Evolutionary conservation across 306 rosid genomes (phyloP), one percentile per base, ranked within the genome.

Genomic region (Alnus rubra): DNA sequence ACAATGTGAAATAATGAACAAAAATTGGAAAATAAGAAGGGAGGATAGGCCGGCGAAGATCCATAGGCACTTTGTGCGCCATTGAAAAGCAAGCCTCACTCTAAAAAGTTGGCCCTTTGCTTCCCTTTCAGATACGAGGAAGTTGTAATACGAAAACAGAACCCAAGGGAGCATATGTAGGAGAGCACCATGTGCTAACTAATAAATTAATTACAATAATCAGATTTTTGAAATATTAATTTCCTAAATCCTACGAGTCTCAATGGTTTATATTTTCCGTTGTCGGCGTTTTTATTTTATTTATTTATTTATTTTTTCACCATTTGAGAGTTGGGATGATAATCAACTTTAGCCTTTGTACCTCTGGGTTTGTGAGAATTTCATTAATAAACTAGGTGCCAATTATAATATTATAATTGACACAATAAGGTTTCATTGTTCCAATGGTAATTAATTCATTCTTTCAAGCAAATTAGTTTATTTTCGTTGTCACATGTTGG

Each of bases 81-180:
- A 39, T 71, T 75, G 70, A 14, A 58, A 79, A 69, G 72, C 80
- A 81, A 81, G 35, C 16, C 77, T 60, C 59, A 23, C 23, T 76
- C 53, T 53, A 49, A 47, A 50, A 39, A 50, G 67, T 68, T 80
- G 70, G 84, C 63, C 81, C 80, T 64, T 74, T 82, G 76, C 79
- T 81, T 78, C 79, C 44, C 74, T 76, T 80, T 63, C 75, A 68
- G 44, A 78, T 85, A 85, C 82, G 90, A 87, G 89, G 87, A 72
- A 28, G 28, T 39, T 85, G 91, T 83, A 84, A 63, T 2, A 30
- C 65, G 73, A 77, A n/a, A 81, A 75, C 90, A 74, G 78, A 79
- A 81, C 90, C 86, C 86, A 67, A 91, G 91, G 75, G 90, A 91
- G 92, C 89, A 87, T 85, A 74, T 80, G 72, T 52, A 79, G 95